phyloP scores from a whole-genome alignment of 2,329 filamentous ascomycete genomes.

The Bipolaris cookei region DNA sequence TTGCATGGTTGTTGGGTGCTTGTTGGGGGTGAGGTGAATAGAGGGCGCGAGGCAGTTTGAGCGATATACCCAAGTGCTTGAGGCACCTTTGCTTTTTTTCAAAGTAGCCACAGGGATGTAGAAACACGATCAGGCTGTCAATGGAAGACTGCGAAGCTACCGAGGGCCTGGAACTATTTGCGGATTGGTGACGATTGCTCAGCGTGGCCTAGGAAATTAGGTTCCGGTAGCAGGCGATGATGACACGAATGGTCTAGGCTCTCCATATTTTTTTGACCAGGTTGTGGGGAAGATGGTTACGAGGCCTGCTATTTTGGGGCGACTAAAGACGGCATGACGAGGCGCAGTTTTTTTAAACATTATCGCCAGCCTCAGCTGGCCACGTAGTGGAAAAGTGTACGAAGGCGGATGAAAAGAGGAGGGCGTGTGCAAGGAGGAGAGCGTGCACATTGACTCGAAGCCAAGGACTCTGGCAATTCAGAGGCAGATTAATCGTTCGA shows the following conservation, averaged over 20 bases:
- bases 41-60: background rate
- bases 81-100: conserved; percentile 3
- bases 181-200: background rate
- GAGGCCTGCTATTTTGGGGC: conserved; percentile 14
- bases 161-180: background rate
- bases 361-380: background rate
- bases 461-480: too few relatives aligned
- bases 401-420: too few relatives aligned
- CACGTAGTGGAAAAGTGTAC: too few relatives aligned
- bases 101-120: background rate
- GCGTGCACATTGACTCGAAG: background rate
- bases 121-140: background rate
- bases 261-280: background rate
- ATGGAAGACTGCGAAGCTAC: background rate
- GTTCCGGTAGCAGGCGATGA: background rate
- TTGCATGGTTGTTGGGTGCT: conserved; percentile 1
- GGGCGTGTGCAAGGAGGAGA: too few relatives aligned
- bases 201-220: background rate
- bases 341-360: conserved; percentile 3
- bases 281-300: conserved; percentile 15
- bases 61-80: conserved; percentile 17
- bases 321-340: conserved; percentile 1
- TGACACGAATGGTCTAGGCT: background rate
- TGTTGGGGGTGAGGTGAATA: background rate
- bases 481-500: too few relatives aligned